Evolutionary conservation across 2,329 filamentous ascomycete species (phyloP).

Genomic region (Alternaria ventricosa): DNA sequence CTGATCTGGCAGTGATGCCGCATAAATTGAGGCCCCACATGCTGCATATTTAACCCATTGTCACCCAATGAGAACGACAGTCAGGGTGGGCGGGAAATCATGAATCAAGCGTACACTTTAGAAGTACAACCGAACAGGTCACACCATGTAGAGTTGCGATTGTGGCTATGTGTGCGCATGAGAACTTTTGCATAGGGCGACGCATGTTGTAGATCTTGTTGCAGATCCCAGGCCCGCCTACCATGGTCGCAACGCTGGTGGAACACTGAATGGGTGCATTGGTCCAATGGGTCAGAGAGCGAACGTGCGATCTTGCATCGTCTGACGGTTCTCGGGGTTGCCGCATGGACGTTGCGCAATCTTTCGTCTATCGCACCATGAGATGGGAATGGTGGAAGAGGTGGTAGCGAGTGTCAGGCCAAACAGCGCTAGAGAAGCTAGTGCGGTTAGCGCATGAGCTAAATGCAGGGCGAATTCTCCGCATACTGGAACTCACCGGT

Average conservation of each 20-base stretch:
- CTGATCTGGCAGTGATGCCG: conserved; percentile 5
- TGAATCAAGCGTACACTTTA: conserved; percentile 2
- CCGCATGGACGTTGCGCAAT: neutral
- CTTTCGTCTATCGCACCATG: neutral
- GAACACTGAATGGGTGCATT: neutral
- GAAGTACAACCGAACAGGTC: neutral
- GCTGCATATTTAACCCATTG: neutral
- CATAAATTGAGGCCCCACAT: conserved; percentile 22
- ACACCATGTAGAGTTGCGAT: conserved; percentile 2
- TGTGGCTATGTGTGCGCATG: neutral
- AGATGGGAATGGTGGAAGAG: neutral
- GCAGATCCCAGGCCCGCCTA: neutral
- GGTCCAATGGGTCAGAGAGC: neutral
- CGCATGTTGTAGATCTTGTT: neutral
- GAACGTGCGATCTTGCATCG: neutral
- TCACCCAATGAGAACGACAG: conserved; percentile 4
- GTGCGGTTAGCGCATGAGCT: neutral
- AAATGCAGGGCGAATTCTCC: neutral
- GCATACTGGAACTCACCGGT: neutral
- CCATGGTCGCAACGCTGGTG: conserved; percentile 6
- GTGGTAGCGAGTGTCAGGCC: neutral
- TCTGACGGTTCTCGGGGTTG: neutral
- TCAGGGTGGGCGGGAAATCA: neutral
- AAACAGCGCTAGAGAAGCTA: neutral
- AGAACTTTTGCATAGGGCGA: neutral